A percentile compares a stretch with the other conserved stretches of the same genome.
These are phyloP conservation scores for Serpula lacrymans DNA, from an alignment of 768 basidiomycete species.

Conservation along the genomic window DNA sequence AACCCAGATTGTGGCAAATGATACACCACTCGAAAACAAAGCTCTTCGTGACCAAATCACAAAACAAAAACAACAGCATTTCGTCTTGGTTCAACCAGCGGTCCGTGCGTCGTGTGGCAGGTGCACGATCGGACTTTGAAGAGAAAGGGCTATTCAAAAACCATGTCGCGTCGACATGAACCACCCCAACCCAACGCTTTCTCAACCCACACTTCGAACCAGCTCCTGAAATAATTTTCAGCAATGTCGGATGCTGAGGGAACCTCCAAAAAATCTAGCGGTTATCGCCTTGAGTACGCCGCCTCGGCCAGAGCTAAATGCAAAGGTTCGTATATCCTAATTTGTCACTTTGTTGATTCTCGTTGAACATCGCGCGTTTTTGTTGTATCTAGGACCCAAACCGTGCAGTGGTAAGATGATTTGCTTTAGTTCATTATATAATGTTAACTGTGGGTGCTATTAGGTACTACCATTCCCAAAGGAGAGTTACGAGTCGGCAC, in stretches of 20 bases:
- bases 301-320: slow-evolving; percentile 66
- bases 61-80: too few species aligned
- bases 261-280: slow-evolving; percentile 30
- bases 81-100: too few species aligned
- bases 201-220: slow-evolving; percentile 21
- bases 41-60: too few species aligned
- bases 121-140: slow-evolving; percentile 34
- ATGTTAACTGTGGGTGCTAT: slow-evolving; percentile 11
- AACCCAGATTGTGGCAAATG: too few species aligned
- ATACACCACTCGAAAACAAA: too few species aligned
- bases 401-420: slow-evolving; percentile 60
- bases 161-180: slow-evolving; percentile 37
- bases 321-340: slow-evolving; percentile 52
- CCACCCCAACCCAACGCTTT: slow-evolving; percentile 28
- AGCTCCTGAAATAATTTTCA: slow-evolving; percentile 15
- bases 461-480: slow-evolving; percentile 72
- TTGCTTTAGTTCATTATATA: not conserved
- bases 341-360: slow-evolving; percentile 21
- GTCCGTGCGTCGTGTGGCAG: slow-evolving; percentile 33
- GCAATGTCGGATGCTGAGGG: slow-evolving; percentile 35
- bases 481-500: slow-evolving; percentile 71
- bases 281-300: slow-evolving; percentile 81
- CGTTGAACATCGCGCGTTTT: slow-evolving; percentile 18
- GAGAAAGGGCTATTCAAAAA: slow-evolving; percentile 36
- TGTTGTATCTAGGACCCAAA: slow-evolving; percentile 57